phyloP scores from a whole-genome alignment of 169 alveolate genomes.

The Eimeria sp. region DNA sequence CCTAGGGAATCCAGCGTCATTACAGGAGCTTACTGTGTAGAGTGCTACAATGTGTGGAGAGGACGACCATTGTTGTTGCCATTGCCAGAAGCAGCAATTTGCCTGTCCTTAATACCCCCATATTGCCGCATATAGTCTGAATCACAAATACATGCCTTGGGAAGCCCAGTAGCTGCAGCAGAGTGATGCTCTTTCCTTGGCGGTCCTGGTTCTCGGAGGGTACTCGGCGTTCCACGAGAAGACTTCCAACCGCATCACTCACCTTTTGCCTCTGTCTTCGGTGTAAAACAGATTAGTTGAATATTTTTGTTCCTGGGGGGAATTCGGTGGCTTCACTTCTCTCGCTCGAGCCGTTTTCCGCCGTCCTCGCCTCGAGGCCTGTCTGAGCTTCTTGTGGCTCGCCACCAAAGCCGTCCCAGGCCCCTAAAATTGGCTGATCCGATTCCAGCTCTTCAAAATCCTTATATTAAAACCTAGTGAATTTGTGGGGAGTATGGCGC shows the following conservation, averaged over 20 bases:
- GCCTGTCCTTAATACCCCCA: background rate
- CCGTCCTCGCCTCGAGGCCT: slow-evolving; percentile 20
- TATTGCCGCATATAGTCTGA: background rate
- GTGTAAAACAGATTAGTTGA: background rate
- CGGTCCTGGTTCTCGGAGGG: background rate
- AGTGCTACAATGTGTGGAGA: background rate
- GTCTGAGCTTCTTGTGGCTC: background rate
- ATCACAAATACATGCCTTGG: background rate
- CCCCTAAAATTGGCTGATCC: background rate
- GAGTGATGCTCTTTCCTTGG: background rate
- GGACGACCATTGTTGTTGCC: slow-evolving; percentile 4
- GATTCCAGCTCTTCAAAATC: background rate
- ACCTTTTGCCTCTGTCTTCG: background rate
- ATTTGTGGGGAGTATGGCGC: background rate
- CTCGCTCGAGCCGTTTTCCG: background rate
- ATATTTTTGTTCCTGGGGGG: background rate
- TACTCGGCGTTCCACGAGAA: background rate
- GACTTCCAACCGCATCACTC: background rate
- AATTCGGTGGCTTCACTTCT: background rate
- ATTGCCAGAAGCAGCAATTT: slow-evolving; percentile 48
- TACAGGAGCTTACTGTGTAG: slow-evolving; percentile 25
- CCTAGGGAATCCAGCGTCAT: background rate
- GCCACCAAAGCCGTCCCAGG: background rate
- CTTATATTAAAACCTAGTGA: background rate
- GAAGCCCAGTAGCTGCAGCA: background rate